Conservation (phyloP, 768 basidiomycete species). For the Mycena vulgaris region DNA sequence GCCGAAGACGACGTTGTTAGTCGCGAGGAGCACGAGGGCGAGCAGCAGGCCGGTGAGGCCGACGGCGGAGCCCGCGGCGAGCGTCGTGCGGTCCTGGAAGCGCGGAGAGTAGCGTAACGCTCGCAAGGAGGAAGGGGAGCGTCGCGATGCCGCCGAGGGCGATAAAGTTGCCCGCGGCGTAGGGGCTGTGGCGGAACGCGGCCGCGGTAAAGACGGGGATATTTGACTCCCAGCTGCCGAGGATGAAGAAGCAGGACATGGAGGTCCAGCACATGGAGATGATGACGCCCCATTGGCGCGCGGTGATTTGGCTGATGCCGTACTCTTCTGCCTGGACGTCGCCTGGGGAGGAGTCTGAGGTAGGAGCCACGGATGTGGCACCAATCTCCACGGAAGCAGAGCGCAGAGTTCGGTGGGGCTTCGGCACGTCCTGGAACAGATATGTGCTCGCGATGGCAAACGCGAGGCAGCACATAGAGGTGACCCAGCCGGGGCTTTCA, state of each 20-base stretch:
- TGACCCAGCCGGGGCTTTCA: slow-evolving; percentile 68
- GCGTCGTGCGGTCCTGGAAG: slow-evolving; percentile 72
- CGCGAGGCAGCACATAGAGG: slow-evolving; percentile 55
- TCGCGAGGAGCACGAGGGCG: slow-evolving; percentile 52
- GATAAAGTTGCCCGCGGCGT: slow-evolving; percentile 77
- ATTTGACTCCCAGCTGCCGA: slow-evolving; percentile 80
- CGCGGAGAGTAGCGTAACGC: slow-evolving; percentile 69
- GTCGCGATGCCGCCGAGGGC: slow-evolving; percentile 73
- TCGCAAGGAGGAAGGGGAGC: slow-evolving; percentile 76
- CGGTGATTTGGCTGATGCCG: slow-evolving; percentile 53
- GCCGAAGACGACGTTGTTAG: slow-evolving; percentile 50
- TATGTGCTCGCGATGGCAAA: slow-evolving; percentile 55
- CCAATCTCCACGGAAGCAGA: slow-evolving; percentile 9
- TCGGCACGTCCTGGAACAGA: slow-evolving; percentile 45
- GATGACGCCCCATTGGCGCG: slow-evolving; percentile 66
- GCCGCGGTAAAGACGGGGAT: slow-evolving; percentile 72
- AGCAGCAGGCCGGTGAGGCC: slow-evolving; percentile 59
- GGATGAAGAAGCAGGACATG: slow-evolving; percentile 79
- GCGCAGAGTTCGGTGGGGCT: background rate
- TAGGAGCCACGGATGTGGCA: background rate
- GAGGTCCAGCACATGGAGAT: slow-evolving; percentile 80
- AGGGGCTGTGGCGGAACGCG: slow-evolving; percentile 70
- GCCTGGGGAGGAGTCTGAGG: slow-evolving; percentile 44
- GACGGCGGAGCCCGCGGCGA: slow-evolving; percentile 62
- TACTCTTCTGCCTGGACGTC: slow-evolving; percentile 57